Evolutionary conservation across 1,284 basidiomycete species (phyloP).

Genomic region (Malassezia psittaci): DNA sequence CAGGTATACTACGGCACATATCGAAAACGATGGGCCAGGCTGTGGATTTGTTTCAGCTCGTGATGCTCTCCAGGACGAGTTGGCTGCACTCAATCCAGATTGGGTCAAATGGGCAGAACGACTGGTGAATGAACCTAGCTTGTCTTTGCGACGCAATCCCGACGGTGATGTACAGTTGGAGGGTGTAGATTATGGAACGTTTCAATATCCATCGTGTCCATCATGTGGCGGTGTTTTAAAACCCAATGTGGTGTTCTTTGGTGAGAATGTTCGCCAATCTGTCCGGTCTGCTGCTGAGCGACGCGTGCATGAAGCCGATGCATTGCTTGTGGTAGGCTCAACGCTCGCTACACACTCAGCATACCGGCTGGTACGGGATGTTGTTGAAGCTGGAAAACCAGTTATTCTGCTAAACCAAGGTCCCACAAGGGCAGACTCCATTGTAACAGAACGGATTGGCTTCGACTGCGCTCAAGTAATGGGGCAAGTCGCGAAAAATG

Average conservation of each 20-base stretch:
- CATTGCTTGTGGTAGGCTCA: slow-evolving; percentile 37
- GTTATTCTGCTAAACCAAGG: slow-evolving; percentile 43
- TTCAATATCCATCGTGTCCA: slow-evolving; percentile 40
- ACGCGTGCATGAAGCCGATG: slow-evolving; percentile 24
- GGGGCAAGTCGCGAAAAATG: slow-evolving; percentile 15
- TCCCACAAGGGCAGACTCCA: slow-evolving; percentile 36
- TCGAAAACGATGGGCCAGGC: slow-evolving; percentile 10
- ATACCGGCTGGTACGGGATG: slow-evolving; percentile 38
- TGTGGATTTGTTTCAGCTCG: slow-evolving; percentile 36
- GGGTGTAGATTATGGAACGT: slow-evolving; percentile 40
- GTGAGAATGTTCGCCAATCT: slow-evolving; percentile 36
- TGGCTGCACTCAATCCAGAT: slow-evolving; percentile 35
- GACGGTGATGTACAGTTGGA: slow-evolving; percentile 46
- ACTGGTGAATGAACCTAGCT: slow-evolving; percentile 24
- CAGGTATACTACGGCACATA: slow-evolving; percentile 1
- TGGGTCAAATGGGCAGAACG: slow-evolving; percentile 34
- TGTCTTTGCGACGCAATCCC: slow-evolving; percentile 27
- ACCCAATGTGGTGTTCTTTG: slow-evolving; percentile 45
- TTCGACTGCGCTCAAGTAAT: slow-evolving; percentile 38
- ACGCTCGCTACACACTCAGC: slow-evolving; percentile 46
- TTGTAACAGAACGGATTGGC: slow-evolving; percentile 29
- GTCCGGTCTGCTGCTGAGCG: slow-evolving; percentile 25
- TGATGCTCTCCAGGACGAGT: slow-evolving; percentile 36
- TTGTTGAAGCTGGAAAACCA: slow-evolving; percentile 26
- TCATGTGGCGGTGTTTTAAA: slow-evolving; percentile 45